Evolutionary conservation across 2,329 filamentous ascomycete species (phyloP).

Genomic region (Phaeosphaeriaceae sp.): DNA sequence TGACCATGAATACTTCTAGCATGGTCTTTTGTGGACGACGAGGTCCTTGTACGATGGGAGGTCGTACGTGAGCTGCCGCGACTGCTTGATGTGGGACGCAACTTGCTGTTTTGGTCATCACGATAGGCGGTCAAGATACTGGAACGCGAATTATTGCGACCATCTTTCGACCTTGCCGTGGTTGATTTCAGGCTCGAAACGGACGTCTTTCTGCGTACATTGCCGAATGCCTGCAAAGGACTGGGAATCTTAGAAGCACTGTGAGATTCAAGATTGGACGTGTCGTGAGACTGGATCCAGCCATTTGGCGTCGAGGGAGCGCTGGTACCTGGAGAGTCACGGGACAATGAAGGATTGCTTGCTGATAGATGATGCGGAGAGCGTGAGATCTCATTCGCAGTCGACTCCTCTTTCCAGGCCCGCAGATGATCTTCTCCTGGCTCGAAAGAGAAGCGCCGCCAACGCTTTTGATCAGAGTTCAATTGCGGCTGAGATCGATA

Average conservation of each 20-base stretch:
- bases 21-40: conserved; percentile 18
- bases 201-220: conserved; percentile 48
- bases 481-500: conserved; percentile 28
- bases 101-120: conserved; percentile 20
- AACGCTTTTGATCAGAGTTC: conserved; percentile 23
- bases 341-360: conserved; percentile 2
- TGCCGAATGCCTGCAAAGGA: conserved; percentile 46
- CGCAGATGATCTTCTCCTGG: conserved; percentile 49
- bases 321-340: conserved; percentile 1
- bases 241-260: conserved; percentile 53
- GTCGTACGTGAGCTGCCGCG: conserved; percentile 28
- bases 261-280: conserved; percentile 13
- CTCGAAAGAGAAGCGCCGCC: conserved; percentile 53
- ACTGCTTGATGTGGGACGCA: conserved; percentile 17
- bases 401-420: conserved; percentile 21
- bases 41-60: conserved; percentile 13
- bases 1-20: conserved; percentile 25
- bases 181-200: conserved; percentile 46
- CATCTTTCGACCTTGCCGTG: conserved; percentile 23
- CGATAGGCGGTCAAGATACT: conserved; percentile 40
- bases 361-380: conserved; percentile 10
- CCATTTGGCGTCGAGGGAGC: not conserved
- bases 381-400: conserved; percentile 7
- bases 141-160: conserved; percentile 35
- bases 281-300: conserved; percentile 3